phyloP scores from a whole-genome alignment of 805 yeast species.

The Wickerhamomyces mucosus region DNA sequence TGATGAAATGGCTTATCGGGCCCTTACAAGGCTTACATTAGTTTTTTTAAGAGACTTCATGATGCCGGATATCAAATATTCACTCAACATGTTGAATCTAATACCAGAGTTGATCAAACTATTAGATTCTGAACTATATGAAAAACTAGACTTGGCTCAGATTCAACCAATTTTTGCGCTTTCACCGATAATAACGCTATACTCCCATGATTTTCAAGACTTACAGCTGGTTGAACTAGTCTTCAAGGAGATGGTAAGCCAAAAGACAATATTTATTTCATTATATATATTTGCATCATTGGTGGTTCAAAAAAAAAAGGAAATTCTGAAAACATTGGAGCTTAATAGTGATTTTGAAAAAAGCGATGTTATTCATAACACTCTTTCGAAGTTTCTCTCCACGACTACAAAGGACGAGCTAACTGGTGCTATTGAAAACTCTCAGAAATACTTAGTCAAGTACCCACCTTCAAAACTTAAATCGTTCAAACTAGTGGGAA shows the following conservation, averaged over 20 bases:
- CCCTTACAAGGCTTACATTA: conserved; percentile 45
- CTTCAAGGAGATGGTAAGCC: conserved; percentile 61
- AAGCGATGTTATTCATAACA: conserved; percentile 33
- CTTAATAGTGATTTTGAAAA: conserved; percentile 22
- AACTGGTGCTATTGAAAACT: conserved; percentile 20
- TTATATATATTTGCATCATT: conserved; percentile 56
- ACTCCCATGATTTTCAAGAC: conserved; percentile 57
- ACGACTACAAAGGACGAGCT: conserved; percentile 17
- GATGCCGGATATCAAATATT: conserved; percentile 58
- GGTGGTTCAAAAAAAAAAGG: conserved; percentile 34
- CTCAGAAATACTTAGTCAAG: conserved; percentile 4
- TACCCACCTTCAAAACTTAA: conserved; percentile 2
- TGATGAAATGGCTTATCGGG: conserved; percentile 21
- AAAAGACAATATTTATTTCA: conserved; percentile 42
- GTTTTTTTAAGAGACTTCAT: conserved; percentile 74
- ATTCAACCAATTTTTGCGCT: conserved; percentile 60
- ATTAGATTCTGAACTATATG: conserved; percentile 36
- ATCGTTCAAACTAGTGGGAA: conserved; percentile 12
- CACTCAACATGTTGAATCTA: conserved; percentile 55
- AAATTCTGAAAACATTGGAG: conserved; percentile 25
- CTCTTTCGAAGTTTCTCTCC: conserved; percentile 21
- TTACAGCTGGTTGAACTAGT: conserved; percentile 42
- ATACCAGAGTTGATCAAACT: conserved; percentile 51
- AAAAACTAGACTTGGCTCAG: conserved; percentile 23
- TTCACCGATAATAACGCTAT: conserved; percentile 69